Conservation (phyloP, 495 filamentous ascomycete genomes). For the Talaromyces stipitatus region DNA sequence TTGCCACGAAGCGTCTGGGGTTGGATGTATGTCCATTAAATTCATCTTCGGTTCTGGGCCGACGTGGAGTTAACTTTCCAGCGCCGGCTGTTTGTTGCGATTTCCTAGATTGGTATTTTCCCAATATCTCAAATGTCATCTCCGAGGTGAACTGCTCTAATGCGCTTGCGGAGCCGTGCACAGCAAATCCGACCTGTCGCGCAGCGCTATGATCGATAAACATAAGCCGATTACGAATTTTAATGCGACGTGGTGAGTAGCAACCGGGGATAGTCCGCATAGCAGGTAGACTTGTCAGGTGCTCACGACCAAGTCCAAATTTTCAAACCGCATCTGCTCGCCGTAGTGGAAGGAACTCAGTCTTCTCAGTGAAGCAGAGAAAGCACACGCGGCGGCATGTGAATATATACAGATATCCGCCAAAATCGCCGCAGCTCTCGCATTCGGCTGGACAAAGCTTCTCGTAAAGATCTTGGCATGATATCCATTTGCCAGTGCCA, state of each 20-base stretch:
- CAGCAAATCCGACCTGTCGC: conserved; percentile 11
- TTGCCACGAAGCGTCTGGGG: conserved; percentile 17
- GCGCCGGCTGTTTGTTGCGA: neutral
- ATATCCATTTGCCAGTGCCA: conserved; percentile 14
- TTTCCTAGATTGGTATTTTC: neutral
- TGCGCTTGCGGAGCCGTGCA: conserved; percentile 10
- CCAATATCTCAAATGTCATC: conserved; percentile 1
- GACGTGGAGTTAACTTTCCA: conserved; percentile 5
- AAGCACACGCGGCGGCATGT: conserved; percentile 31
- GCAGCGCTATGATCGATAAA: conserved; percentile 14
- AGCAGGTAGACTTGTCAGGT: conserved; percentile 11
- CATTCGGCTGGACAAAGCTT: conserved; percentile 24
- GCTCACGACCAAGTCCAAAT: conserved; percentile 13
- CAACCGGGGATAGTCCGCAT: conserved; percentile 15
- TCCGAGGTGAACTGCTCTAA: conserved; percentile 12
- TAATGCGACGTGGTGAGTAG: conserved; percentile 14
- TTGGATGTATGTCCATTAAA: conserved; percentile 11
- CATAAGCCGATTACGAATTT: conserved; percentile 4
- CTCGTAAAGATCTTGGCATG: conserved; percentile 18
- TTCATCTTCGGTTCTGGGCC: conserved; percentile 9
- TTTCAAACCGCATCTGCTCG: conserved; percentile 9
- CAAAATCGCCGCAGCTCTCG: conserved; percentile 24
- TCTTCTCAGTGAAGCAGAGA: conserved; percentile 21
- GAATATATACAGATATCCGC: conserved; percentile 27
- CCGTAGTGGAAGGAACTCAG: conserved; percentile 17